Percentiles rank a stretch among this genome's conserved stretches.
These are phyloP conservation scores for Linum trigynum DNA, from an alignment of 345 rosid species.

Conservation along the genomic window DNA sequence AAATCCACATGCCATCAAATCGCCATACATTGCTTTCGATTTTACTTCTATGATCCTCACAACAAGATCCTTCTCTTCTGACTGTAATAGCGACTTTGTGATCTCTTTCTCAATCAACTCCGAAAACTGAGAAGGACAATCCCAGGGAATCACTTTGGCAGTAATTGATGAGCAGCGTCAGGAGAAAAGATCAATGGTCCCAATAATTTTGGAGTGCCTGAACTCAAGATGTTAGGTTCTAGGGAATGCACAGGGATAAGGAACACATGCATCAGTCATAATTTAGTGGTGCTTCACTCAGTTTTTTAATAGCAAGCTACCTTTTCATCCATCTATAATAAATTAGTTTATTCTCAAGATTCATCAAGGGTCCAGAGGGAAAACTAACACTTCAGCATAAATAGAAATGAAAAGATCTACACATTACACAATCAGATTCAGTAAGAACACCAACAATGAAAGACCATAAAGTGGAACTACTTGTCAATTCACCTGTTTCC, in stretches of 20 bases:
- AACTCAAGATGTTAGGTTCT: constrained; percentile 21
- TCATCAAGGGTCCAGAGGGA: neutral
- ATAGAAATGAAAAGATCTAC: neutral
- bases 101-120: constrained; percentile 71
- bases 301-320: neutral
- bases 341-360: neutral
- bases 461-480: neutral
- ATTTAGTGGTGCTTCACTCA: neutral
- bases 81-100: constrained; percentile 29
- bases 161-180: constrained; percentile 44
- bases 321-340: neutral
- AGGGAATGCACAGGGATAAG: neutral
- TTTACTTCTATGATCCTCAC: constrained; percentile 34
- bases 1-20: constrained; percentile 24
- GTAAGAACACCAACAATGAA: neutral
- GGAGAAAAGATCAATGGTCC: constrained; percentile 39
- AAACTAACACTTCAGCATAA: neutral
- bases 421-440: neutral
- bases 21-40: constrained; percentile 25
- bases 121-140: constrained; percentile 63
- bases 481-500: constrained; percentile 14
- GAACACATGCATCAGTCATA: neutral
- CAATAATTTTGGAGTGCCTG: constrained; percentile 16
- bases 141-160: constrained; percentile 64
- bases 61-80: constrained; percentile 33